A percentile compares a stretch with the other conserved stretches of the same genome.
Conservation (phyloP, 305 asterid genomes). For the Lippia alba region DNA sequence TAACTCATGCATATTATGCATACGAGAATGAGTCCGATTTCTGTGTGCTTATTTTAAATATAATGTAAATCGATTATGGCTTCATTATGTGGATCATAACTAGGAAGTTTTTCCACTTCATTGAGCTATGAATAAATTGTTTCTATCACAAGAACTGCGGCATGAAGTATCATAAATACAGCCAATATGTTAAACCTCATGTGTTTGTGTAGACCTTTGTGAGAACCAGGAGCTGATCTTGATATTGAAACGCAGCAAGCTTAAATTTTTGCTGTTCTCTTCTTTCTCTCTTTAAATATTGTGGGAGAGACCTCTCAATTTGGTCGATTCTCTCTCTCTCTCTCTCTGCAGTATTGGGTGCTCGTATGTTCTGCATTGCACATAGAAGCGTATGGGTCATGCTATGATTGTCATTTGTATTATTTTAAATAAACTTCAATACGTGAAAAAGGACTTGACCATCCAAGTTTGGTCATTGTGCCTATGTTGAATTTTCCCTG, state of each 20-base stretch:
- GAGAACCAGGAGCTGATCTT: background rate
- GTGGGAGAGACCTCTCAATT: background rate
- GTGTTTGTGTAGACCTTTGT: too few relatives aligned
- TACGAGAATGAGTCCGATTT: too few relatives aligned
- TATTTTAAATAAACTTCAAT: background rate
- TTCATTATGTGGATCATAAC: too few relatives aligned
- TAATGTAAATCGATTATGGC: too few relatives aligned
- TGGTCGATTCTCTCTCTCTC: constrained; percentile 4
- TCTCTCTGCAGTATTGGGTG: background rate
- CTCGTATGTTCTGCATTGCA: background rate
- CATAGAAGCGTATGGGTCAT: background rate
- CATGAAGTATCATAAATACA: too few relatives aligned
- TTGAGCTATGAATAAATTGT: too few relatives aligned
- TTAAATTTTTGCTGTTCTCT: constrained; percentile 10
- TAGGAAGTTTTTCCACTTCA: too few relatives aligned
- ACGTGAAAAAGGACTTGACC: constrained; percentile 17
- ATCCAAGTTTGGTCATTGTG: constrained; percentile 15
- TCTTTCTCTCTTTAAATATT: background rate
- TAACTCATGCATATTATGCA: too few relatives aligned
- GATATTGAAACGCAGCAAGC: background rate
- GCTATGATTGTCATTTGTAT: background rate
- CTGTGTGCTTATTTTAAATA: too few relatives aligned
- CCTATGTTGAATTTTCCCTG: constrained; percentile 15
- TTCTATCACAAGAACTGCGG: too few relatives aligned
- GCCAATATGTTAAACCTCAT: too few relatives aligned